phyloP scores from a whole-genome alignment of 768 basidiomycete genomes.

The Podaxis sp. region DNA sequence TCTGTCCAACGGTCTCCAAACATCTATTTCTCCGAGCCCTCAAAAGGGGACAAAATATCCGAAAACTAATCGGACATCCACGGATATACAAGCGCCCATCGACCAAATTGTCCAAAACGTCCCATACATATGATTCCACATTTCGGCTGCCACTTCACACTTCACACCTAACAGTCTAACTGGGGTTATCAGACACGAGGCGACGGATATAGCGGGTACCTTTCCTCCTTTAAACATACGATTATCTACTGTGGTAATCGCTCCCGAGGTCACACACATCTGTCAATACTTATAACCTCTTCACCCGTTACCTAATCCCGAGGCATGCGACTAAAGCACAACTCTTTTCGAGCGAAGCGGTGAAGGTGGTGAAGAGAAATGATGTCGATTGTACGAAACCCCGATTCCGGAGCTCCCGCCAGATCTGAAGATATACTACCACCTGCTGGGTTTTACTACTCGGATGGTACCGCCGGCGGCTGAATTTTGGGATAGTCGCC shows the following conservation, averaged over 20 bases:
- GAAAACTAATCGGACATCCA: not conserved
- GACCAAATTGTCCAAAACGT: not conserved
- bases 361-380: not conserved
- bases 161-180: not conserved
- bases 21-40: not conserved
- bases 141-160: not conserved
- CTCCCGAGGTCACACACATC: too few species aligned
- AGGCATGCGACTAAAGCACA: not conserved
- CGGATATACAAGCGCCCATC: not conserved
- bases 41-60: not conserved
- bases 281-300: not conserved
- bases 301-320: not conserved
- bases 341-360: not conserved
- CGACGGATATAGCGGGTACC: slow-evolving; percentile 3
- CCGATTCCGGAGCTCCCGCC: not conserved
- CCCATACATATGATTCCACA: not conserved
- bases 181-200: not conserved
- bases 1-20: not conserved
- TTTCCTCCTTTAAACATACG: not conserved
- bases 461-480: slow-evolving; percentile 2
- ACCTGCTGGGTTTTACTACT: not conserved
- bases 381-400: not conserved
- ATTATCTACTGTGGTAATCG: not conserved
- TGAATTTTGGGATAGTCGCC: not conserved
- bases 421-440: not conserved